A percentile compares a stretch with the other conserved stretches of the same genome.
Evolutionary conservation across 352 stramenopile species (phyloP).

Genomic region (Phytopythium cucurbitacearum): DNA sequence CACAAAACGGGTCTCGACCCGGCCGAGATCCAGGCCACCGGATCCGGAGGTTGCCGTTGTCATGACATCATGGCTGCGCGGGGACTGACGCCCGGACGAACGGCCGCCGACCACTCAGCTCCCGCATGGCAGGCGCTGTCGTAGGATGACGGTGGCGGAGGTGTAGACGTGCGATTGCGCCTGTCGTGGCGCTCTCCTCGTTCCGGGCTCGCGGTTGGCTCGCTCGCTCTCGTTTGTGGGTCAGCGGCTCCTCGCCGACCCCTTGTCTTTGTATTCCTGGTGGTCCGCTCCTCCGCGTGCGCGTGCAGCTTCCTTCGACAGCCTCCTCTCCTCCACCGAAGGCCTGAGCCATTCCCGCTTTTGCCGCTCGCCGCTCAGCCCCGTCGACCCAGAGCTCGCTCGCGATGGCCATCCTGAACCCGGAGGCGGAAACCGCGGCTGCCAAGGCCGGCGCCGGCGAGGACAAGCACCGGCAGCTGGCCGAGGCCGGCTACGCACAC

Average conservation of each 20-base stretch:
- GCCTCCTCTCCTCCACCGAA: no score
- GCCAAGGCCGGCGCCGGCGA: slow-evolving; percentile 21
- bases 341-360: slow-evolving; percentile 22
- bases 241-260: no score
- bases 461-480: slow-evolving; percentile 45
- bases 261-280: no score
- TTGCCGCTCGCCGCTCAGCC: slow-evolving; percentile 9
- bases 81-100: slow-evolving; percentile 27
- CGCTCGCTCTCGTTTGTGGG: no score
- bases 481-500: slow-evolving; percentile 63
- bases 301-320: no score
- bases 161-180: no score
- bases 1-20: slow-evolving; percentile 2
- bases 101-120: slow-evolving; percentile 16
- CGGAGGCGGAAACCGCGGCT: slow-evolving; percentile 35
- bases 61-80: slow-evolving; percentile 45
- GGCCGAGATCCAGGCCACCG: no score
- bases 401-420: slow-evolving; percentile 66
- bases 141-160: background rate
- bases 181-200: no score
- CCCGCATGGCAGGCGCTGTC: slow-evolving; percentile 5
- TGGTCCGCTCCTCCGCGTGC: no score
- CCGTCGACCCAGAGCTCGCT: background rate
- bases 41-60: background rate
- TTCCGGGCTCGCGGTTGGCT: no score